Base-by-base conservation (phyloP, 495 filamentous ascomycete genomes). In the Penicillium mononematosum region DNA sequence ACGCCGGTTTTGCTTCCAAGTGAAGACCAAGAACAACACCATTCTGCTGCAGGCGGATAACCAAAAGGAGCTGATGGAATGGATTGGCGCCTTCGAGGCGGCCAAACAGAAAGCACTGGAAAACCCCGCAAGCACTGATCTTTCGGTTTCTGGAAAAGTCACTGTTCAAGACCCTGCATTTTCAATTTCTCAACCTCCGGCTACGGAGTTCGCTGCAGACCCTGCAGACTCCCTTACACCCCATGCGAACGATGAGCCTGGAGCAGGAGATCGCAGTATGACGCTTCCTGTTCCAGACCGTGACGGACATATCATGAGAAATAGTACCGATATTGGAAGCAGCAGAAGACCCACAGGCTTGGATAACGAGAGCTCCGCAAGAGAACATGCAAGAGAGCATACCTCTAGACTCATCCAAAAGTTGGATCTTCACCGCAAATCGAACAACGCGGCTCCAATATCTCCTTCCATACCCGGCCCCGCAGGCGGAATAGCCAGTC, bases 11-110 rank as follows among this genome's bases (percentile, higher is more conserved):
- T 96, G 95, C 67, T 98, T 98, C 65, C 95, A 98, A 72, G 91
- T 98, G 62, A 98, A 97, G 78, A 98, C 94, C 14, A 98, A 97
- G 69, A 95, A 93, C 64, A 89, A 87, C 63, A 92, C 85, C 46
- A 85, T 96, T 42, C 73, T 96, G 53, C 77, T 98, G 27, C 94
- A 98, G 72, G 90, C 94, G 5, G 95, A 98, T 67, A 96, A 91
- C 0, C 94, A 97, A 64, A 75, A 80, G 46, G 90, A 97, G 63
- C 77, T 98, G 22, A 88, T 88, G 58, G 90, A 93, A 56, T 98
- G 94, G 94, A 85, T 98, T 44, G 83, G 87, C 54, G 84, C 90
- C 8, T 97, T 98, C 63, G 94, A 98, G 58, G 81, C 90, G 25
- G 92, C 94, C 27, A 98, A 98, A 74, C 87, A 90, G 55, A 90